A percentile compares a stretch with the other conserved stretches of the same genome.
These are phyloP conservation scores for Exophiala sideris DNA, from an alignment of 2,329 filamentous ascomycete species.

Conservation along the genomic window DNA sequence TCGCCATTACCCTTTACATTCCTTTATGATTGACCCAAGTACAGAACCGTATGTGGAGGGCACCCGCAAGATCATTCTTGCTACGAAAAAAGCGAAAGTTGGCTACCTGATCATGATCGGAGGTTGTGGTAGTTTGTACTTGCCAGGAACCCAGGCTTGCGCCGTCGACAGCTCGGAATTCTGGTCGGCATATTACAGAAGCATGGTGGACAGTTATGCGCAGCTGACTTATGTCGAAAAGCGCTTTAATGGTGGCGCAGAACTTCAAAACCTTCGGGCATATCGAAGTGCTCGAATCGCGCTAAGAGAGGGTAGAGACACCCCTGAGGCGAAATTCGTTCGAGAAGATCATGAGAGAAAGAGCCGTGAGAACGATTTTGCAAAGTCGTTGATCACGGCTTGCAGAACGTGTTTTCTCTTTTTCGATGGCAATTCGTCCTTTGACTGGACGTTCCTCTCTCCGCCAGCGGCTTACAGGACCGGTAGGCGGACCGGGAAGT, in stretches of 20 bases:
- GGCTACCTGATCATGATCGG: constrained; percentile 7
- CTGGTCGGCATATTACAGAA: constrained; percentile 1
- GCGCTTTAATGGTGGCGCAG: background rate
- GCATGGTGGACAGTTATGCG: background rate
- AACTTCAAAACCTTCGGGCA: background rate
- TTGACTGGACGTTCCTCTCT: constrained; percentile 7
- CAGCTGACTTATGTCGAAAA: constrained; percentile 3
- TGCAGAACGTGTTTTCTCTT: constrained; percentile 3
- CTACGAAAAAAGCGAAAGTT: background rate
- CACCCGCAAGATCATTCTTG: constrained; percentile 2
- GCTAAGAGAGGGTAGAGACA: background rate
- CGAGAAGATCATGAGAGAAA: background rate
- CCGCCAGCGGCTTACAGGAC: background rate
- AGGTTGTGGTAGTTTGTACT: constrained; percentile 3
- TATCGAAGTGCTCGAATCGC: constrained; percentile 1
- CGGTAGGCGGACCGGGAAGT: background rate
- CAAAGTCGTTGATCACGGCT: constrained; percentile 1
- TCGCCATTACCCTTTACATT: background rate
- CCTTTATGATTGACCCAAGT: background rate
- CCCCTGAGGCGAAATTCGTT: background rate
- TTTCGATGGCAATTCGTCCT: constrained; percentile 6
- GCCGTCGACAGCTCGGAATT: background rate
- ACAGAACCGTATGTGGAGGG: constrained; percentile 4
- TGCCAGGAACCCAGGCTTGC: background rate
- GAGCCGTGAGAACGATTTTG: background rate